A percentile compares a stretch with the other conserved stretches of the same genome.
Conservation (phyloP, 2,329 filamentous ascomycete species). For the Dactylonectria macrodidyma region DNA sequence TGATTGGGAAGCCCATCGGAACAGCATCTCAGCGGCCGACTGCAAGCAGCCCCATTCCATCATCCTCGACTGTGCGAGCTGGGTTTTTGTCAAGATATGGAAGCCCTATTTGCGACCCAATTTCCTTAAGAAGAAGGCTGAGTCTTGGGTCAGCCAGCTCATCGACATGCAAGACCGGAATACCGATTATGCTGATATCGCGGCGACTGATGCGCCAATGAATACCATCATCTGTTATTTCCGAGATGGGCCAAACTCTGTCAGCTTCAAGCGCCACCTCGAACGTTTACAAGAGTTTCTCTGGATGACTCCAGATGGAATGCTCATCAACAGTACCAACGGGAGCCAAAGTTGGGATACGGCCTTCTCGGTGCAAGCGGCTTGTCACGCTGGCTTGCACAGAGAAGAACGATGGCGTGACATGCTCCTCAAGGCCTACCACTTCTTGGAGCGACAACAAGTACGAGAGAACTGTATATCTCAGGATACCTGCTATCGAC, state of each 20-base stretch:
- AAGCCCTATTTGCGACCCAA: conserved; percentile 81
- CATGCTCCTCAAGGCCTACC: conserved; percentile 86
- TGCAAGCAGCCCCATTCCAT: conserved; percentile 95
- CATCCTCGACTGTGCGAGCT: conserved; percentile 85
- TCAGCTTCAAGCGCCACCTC: conserved; percentile 81
- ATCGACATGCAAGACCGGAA: conserved; percentile 95
- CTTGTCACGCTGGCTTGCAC: conserved; percentile 83
- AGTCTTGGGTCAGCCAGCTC: conserved; percentile 85
- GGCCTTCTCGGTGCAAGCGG: conserved; percentile 87
- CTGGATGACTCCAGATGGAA: conserved; percentile 93
- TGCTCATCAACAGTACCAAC: conserved; percentile 96
- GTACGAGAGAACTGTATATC: conserved; percentile 87
- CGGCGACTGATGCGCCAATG: conserved; percentile 91
- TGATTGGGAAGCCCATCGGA: conserved; percentile 83
- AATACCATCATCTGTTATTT: conserved; percentile 91
- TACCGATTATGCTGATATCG: conserved; percentile 87
- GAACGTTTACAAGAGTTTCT: conserved; percentile 89
- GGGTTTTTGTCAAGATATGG: conserved; percentile 84
- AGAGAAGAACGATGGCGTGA: conserved; percentile 82
- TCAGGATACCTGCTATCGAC: conserved; percentile 87
- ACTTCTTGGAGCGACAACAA: conserved; percentile 92
- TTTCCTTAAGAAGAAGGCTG: conserved; percentile 77
- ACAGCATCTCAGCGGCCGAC: conserved; percentile 83
- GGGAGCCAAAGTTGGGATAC: conserved; percentile 99
- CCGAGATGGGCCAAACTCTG: conserved; percentile 82